Conservation (phyloP, 305 asterid genomes). For the Rubia tinctorum region DNA sequence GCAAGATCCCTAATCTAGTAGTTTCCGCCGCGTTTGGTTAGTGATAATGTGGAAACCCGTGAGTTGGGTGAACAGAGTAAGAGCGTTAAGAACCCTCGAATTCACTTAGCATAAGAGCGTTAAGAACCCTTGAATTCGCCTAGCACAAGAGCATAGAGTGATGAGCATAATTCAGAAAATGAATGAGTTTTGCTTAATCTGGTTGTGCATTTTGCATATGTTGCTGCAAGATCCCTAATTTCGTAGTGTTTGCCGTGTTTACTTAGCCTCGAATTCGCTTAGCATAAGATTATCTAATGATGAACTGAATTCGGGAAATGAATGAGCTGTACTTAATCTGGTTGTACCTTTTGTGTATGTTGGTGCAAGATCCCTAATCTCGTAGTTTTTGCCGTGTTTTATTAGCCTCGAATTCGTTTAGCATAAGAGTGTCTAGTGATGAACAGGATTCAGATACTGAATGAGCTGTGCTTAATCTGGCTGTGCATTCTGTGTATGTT, state of each 20-base stretch:
- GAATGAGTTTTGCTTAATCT: neutral
- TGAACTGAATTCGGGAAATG: too few relatives aligned
- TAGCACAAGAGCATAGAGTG: too few relatives aligned
- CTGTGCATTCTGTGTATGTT: conserved; percentile 2
- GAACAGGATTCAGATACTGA: neutral
- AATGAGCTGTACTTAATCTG: neutral
- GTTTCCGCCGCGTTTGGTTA: neutral
- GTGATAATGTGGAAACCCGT: too few relatives aligned
- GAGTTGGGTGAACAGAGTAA: too few relatives aligned
- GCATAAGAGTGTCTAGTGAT: neutral
- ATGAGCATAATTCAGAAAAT: neutral
- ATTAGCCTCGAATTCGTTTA: conserved; percentile 11
- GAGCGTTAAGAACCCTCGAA: too few relatives aligned
- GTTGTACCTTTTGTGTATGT: conserved; percentile 18
- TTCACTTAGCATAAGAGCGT: too few relatives aligned
- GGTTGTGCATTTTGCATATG: neutral
- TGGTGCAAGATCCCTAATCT: conserved; percentile 35
- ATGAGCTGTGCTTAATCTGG: neutral
- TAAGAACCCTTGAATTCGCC: too few relatives aligned
- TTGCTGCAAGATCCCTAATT: neutral
- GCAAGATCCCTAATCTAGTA: neutral
- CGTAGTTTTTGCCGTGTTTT: conserved; percentile 9
- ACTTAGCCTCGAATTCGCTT: neutral
- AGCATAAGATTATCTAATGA: neutral
- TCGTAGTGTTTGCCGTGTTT: neutral